Conservation (phyloP, 2,329 filamentous ascomycete genomes). For the Pyricularia grisea region DNA sequence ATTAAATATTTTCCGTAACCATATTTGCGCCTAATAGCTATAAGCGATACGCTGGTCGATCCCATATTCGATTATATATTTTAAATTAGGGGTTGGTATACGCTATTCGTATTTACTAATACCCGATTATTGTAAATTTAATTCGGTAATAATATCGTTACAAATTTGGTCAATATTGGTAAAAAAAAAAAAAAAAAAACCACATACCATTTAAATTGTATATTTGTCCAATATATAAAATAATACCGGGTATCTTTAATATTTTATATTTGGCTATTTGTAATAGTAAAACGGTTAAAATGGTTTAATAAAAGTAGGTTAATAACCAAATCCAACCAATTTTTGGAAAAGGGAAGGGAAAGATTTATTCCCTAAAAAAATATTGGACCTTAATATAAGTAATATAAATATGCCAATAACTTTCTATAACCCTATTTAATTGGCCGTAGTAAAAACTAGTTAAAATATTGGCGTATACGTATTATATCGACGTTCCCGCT, state of each 20-base stretch:
- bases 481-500: constrained; percentile 69
- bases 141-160: constrained; percentile 86
- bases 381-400: constrained; percentile 54
- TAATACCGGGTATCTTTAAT: constrained; percentile 50
- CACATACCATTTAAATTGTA: constrained; percentile 84
- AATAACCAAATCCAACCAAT: background rate
- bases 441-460: too few relatives aligned
- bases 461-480: too few relatives aligned
- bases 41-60: too few relatives aligned
- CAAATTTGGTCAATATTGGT: constrained; percentile 65
- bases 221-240: constrained; percentile 84
- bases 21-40: too few relatives aligned
- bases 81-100: too few relatives aligned
- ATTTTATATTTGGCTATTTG: background rate
- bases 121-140: constrained; percentile 46
- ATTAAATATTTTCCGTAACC: too few relatives aligned
- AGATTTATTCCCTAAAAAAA: constrained; percentile 62
- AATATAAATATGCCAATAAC: constrained; percentile 53
- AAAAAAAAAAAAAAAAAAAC: constrained; percentile 75
- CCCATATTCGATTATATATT: too few relatives aligned
- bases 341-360: background rate
- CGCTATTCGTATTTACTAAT: too few relatives aligned
- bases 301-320: constrained; percentile 16
- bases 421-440: constrained; percentile 77
- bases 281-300: constrained; percentile 31